A percentile compares a stretch with the other conserved stretches of the same genome.
phyloP scores from a whole-genome alignment of 306 rosid genomes.

The Amphicarpaea edgeworthii region DNA sequence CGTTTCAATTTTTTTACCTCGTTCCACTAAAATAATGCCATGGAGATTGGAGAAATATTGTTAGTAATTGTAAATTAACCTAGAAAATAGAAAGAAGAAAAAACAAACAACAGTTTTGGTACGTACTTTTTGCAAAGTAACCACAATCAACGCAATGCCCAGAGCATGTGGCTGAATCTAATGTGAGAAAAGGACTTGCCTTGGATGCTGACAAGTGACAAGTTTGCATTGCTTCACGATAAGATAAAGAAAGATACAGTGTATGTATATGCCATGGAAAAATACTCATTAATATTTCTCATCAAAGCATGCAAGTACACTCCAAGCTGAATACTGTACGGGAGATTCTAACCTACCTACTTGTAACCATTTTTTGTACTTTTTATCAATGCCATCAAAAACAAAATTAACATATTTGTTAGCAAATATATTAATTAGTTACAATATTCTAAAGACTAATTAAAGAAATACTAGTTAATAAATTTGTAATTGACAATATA shows the following conservation, averaged over 20 bases:
- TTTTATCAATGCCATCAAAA: not conserved
- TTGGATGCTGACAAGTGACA: conserved; percentile 38
- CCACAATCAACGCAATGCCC: not conserved
- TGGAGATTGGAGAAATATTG: not conserved
- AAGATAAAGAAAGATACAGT: not conserved
- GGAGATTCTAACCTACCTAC: not conserved
- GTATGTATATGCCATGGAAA: no score
- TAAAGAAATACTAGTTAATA: no score
- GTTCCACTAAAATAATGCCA: not conserved
- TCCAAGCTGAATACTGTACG: conserved; percentile 26
- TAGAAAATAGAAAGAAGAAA: not conserved
- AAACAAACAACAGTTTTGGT: no score
- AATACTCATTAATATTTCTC: conserved; percentile 24
- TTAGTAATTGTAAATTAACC: not conserved
- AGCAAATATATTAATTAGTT: no score
- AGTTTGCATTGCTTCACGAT: conserved; percentile 26
- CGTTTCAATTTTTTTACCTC: not conserved
- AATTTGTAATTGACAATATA: no score
- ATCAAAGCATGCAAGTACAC: conserved; percentile 33
- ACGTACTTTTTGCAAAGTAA: not conserved
- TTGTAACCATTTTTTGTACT: not conserved
- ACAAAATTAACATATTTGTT: no score
- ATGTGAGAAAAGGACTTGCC: conserved; percentile 51
- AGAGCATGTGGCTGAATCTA: conserved; percentile 42
- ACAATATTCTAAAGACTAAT: no score